Conservation (phyloP, 768 basidiomycete species). For the Amanita molliuscula region DNA sequence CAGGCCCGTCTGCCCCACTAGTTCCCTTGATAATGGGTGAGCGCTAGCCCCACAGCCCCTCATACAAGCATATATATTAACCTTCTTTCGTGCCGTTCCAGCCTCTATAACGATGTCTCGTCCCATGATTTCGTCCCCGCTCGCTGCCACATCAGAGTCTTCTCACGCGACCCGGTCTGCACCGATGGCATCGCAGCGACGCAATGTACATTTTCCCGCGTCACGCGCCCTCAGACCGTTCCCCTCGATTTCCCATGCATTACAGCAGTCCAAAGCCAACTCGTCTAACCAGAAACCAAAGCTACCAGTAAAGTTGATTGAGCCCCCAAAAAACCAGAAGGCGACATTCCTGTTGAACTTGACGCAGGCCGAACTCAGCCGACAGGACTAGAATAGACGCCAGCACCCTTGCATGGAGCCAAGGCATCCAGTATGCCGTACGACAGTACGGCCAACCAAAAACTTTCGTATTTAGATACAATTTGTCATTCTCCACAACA, state of each 20-base stretch:
- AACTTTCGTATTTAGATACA: slow-evolving; percentile 1
- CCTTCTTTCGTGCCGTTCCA: slow-evolving; percentile 5
- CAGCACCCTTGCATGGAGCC: neutral
- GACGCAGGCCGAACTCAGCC: slow-evolving; percentile 74
- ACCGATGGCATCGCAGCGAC: slow-evolving; percentile 25
- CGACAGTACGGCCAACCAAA: neutral
- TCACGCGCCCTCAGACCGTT: slow-evolving; percentile 78
- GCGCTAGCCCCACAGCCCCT: neutral
- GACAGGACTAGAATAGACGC: slow-evolving; percentile 31
- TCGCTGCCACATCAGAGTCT: slow-evolving; percentile 28
- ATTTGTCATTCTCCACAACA: neutral
- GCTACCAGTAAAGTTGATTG: slow-evolving; percentile 65
- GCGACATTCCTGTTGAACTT: slow-evolving; percentile 67
- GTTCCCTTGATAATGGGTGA: slow-evolving; percentile 4
- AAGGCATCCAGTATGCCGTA: neutral
- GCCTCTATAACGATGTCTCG: slow-evolving; percentile 38
- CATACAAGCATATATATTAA: neutral
- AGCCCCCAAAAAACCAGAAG: slow-evolving; percentile 65
- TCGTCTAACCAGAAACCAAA: slow-evolving; percentile 16
- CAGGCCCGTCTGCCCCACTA: neutral
- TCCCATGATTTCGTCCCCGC: slow-evolving; percentile 53
- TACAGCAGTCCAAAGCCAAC: slow-evolving; percentile 21
- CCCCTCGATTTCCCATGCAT: slow-evolving; percentile 43
- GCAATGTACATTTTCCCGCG: slow-evolving; percentile 45
- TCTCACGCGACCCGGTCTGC: slow-evolving; percentile 18